Evolutionary conservation across 176 grass and related monocot genomes (phyloP).

Genomic region (Canna indica): DNA sequence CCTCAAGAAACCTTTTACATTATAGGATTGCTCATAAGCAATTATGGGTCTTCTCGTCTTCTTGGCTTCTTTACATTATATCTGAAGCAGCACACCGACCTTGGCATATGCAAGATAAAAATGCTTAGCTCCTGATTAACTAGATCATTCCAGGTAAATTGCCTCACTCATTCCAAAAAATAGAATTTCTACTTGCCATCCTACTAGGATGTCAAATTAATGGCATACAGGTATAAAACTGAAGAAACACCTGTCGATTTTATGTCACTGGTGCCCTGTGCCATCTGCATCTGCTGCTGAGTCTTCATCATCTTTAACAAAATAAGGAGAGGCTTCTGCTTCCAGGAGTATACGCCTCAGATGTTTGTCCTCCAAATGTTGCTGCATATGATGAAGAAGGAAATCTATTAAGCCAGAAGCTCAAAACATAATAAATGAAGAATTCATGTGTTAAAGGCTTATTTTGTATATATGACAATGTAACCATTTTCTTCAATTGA

Average conservation of each 20-base stretch:
- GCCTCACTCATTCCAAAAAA: too few relatives aligned
- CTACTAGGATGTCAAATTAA: not conserved
- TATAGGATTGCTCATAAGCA: too few relatives aligned
- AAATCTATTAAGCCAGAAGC: not conserved
- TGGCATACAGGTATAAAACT: not conserved
- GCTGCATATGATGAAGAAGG: constrained; percentile 24
- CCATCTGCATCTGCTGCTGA: constrained; percentile 13
- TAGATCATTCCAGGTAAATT: too few relatives aligned
- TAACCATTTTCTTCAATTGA: not conserved
- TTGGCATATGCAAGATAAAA: too few relatives aligned
- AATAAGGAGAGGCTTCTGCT: constrained; percentile 33
- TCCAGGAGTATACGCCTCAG: constrained; percentile 60
- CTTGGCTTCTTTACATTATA: too few relatives aligned
- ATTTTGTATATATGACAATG: not conserved
- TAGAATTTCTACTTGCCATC: not conserved
- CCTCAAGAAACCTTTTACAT: too few relatives aligned
- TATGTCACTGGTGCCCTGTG: constrained; percentile 5
- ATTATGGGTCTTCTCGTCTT: too few relatives aligned
- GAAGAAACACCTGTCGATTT: not conserved
- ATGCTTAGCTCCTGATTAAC: too few relatives aligned
- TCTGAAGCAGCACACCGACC: too few relatives aligned
- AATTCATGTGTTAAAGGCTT: not conserved
- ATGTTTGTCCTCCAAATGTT: constrained; percentile 84
- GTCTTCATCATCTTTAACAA: constrained; percentile 32
- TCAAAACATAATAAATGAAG: constrained; percentile 2